phyloP scores from a whole-genome alignment of 352 stramenopile genomes.

The Lagenidium giganteum region DNA sequence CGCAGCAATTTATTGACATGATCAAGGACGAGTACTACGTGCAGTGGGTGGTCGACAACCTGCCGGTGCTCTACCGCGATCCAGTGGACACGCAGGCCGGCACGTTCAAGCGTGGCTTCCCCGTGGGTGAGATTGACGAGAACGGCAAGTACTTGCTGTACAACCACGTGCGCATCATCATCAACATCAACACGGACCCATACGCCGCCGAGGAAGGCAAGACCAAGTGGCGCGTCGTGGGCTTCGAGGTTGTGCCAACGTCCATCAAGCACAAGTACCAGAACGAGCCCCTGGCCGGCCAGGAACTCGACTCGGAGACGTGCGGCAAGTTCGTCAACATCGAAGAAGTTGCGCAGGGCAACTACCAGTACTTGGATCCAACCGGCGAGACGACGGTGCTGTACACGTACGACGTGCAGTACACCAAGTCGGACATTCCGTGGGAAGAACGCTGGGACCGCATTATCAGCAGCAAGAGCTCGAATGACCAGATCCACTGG shows the following conservation, averaged over 20 bases:
- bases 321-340: constrained; percentile 89
- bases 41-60: constrained; percentile 92
- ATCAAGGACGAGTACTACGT: constrained; percentile 95
- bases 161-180: constrained; percentile 97
- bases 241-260: constrained; percentile 95
- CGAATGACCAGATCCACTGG: constrained; percentile 99
- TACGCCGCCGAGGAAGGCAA: constrained; percentile 55
- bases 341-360: constrained; percentile 70
- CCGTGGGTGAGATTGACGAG: constrained; percentile 90
- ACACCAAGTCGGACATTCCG: constrained; percentile 89
- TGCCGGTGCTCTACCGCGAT: constrained; percentile 86
- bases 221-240: constrained; percentile 89
- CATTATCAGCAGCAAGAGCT: constrained; percentile 95
- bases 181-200: constrained; percentile 89
- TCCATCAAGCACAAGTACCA: constrained; percentile 92
- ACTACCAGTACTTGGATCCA: constrained; percentile 81
- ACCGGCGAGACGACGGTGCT: constrained; percentile 83
- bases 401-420: constrained; percentile 99
- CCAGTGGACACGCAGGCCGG: constrained; percentile 62
- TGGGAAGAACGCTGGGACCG: constrained; percentile 99
- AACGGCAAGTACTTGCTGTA: constrained; percentile 94
- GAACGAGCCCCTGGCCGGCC: constrained; percentile 72
- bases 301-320: constrained; percentile 77
- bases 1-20: constrained; percentile 84
- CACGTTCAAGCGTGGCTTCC: constrained; percentile 88